Base-by-base conservation (phyloP, 1,284 basidiomycete genomes). In the Microbotryum saponariae region DNA sequence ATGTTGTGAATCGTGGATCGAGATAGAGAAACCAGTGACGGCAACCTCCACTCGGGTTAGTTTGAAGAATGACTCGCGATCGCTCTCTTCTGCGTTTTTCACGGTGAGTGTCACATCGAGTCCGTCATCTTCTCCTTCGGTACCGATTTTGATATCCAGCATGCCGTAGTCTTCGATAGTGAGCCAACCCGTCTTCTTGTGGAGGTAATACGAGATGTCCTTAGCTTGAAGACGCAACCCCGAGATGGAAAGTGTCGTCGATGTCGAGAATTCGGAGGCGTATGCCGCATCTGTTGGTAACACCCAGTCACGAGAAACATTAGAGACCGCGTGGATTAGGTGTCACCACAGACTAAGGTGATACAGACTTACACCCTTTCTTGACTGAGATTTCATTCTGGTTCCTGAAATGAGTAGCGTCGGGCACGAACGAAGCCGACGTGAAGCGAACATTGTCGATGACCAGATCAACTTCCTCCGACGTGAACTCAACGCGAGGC, bases 61-160 rank as follows among this genome's bases (percentile, higher is more conserved):
- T 63, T 74, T 75, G 73, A 79, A 79, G 77, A 77, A 79, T 18
- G 76, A 74, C 73, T 79, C 77, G 54, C 72, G 68, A 65, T 79
- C 77, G 7, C 74, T 72, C 57, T 77, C 76, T 47, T 73, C 70
- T 44, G 78, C 77, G 61, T 77, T 78, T 70, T 78, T 76, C 42
- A 58, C 33, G 14, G 54, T 55, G 56, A 79, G 72, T 42, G 76
- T 76, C 62, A 78, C 76, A 47, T 78, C 77, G 64, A 79, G 76
- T 20, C 71, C 67, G 55, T 66, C 53, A 42, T 66, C 61, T 45
- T 77, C 76, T 63, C 77, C 67, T 23, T 74, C 45, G 9, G 37
- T 73, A 23, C 78, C 78, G 53, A 79, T 76, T 37, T 76, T 71
- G 63, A 79, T 70, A 69, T 77, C 77, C 58, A 79, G 73, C 4